A percentile compares a stretch with the other conserved stretches of the same genome.
These are phyloP conservation scores for Gremmenia infestans DNA, from an alignment of 2,329 filamentous ascomycete genomes.

Conservation along the genomic window DNA sequence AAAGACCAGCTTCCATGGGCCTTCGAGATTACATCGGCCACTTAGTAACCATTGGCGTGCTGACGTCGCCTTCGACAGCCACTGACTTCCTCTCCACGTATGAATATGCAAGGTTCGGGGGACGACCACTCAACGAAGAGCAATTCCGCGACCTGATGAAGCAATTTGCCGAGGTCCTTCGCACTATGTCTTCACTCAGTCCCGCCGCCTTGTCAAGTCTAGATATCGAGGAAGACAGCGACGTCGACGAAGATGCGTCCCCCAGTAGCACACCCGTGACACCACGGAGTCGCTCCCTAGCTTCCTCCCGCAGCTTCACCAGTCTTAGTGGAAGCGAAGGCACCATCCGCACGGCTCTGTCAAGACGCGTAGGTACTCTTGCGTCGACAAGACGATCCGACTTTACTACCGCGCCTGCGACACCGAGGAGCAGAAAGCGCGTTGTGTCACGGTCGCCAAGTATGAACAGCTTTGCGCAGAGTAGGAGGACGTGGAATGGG, in stretches of 20 bases:
- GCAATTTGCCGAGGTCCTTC: slow-evolving; percentile 74
- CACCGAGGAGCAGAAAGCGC: slow-evolving; percentile 21
- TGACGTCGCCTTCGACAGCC: slow-evolving; percentile 48
- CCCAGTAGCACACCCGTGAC: slow-evolving; percentile 21
- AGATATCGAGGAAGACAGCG: slow-evolving; percentile 23
- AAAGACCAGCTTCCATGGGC: slow-evolving; percentile 64
- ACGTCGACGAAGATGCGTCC: slow-evolving; percentile 26
- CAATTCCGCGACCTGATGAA: slow-evolving; percentile 79
- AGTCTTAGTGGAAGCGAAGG: slow-evolving; percentile 26
- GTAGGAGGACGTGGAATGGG: slow-evolving; percentile 19
- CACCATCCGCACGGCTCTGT: slow-evolving; percentile 27
- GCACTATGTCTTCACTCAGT: slow-evolving; percentile 58
- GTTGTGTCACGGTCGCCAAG: slow-evolving; percentile 18
- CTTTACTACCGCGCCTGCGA: slow-evolving; percentile 24
- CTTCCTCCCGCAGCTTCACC: slow-evolving; percentile 18
- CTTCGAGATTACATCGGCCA: slow-evolving; percentile 74
- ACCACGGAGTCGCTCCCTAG: slow-evolving; percentile 25
- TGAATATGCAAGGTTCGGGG: slow-evolving; percentile 81
- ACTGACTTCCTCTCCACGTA: slow-evolving; percentile 68
- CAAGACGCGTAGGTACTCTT: slow-evolving; percentile 13
- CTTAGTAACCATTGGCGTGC: slow-evolving; percentile 61
- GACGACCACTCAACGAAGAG: slow-evolving; percentile 58
- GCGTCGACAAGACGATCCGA: slow-evolving; percentile 11
- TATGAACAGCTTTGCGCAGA: slow-evolving; percentile 24
- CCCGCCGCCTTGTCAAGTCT: slow-evolving; percentile 20